phyloP scores from a whole-genome alignment of 2,329 filamentous ascomycete genomes.

The Aspergillus pseudotamarii region DNA sequence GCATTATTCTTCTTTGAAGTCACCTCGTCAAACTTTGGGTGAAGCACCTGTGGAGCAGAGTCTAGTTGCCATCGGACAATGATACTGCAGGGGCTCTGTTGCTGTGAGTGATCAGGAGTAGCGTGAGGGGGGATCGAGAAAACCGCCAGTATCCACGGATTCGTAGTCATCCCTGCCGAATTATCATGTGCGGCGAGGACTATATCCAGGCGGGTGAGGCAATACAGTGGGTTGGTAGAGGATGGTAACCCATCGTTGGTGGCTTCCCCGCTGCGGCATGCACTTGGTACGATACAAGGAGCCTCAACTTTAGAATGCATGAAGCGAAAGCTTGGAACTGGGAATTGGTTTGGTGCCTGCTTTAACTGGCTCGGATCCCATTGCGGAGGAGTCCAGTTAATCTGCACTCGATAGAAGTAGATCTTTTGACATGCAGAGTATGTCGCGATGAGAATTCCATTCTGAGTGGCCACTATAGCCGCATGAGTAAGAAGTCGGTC shows the following conservation, averaged over 20 bases:
- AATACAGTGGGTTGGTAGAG: slow-evolving; percentile 48
- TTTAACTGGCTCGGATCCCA: slow-evolving; percentile 50
- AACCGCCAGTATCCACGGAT: slow-evolving; percentile 70
- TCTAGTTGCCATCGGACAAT: slow-evolving; percentile 81
- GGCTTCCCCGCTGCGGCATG: slow-evolving; percentile 26
- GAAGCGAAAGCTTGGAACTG: slow-evolving; percentile 41
- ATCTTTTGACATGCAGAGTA: slow-evolving; percentile 67
- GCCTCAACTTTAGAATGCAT: slow-evolving; percentile 41
- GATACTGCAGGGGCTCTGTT: slow-evolving; percentile 70
- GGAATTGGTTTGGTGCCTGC: slow-evolving; percentile 32
- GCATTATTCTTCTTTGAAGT: slow-evolving; percentile 64
- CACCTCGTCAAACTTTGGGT: slow-evolving; percentile 77
- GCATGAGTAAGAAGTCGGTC: slow-evolving; percentile 81
- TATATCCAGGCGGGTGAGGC: slow-evolving; percentile 75
- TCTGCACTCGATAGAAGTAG: slow-evolving; percentile 70
- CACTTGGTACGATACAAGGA: slow-evolving; percentile 34
- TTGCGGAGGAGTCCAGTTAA: slow-evolving; percentile 71
- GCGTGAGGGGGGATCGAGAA: slow-evolving; percentile 64
- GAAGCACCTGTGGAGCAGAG: slow-evolving; percentile 66
- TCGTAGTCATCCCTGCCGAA: slow-evolving; percentile 54
- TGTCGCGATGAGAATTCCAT: slow-evolving; percentile 47
- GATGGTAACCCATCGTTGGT: slow-evolving; percentile 27
- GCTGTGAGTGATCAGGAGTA: slow-evolving; percentile 57
- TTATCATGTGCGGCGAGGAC: slow-evolving; percentile 67
- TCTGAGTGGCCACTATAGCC: slow-evolving; percentile 72